These are phyloP conservation scores for Sclerotiophoma versabilis DNA, from an alignment of 2,329 filamentous ascomycete genomes.

Conservation along the genomic window DNA sequence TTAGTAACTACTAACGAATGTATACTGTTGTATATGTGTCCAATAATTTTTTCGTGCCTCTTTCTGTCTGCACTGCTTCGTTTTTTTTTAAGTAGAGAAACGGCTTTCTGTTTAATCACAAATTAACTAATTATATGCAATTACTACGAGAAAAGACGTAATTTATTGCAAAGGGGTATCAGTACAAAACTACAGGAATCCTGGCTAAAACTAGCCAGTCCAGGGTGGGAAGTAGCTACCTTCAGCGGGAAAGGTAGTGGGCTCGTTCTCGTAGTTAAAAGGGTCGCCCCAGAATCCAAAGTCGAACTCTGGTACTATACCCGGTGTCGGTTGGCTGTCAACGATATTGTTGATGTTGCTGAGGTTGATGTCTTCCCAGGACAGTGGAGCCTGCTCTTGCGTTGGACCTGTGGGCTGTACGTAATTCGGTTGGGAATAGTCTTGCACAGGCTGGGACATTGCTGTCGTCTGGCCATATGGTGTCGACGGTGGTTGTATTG, in stretches of 20 bases:
- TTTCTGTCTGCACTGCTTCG: no score
- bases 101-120: no score
- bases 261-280: constrained; percentile 44
- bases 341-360: constrained; percentile 45
- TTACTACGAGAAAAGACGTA: no score
- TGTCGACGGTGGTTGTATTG: constrained; percentile 14
- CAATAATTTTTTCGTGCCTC: no score
- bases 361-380: constrained; percentile 46
- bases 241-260: constrained; percentile 27
- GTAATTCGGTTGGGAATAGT: constrained; percentile 4
- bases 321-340: constrained; percentile 31
- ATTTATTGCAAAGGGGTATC: constrained; percentile 12
- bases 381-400: constrained; percentile 24
- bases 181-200: background rate
- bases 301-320: constrained; percentile 45
- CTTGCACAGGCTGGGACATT: constrained; percentile 10
- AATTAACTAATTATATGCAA: no score
- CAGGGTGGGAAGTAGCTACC: constrained; percentile 31
- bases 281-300: constrained; percentile 51
- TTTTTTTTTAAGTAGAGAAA: no score
- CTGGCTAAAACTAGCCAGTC: constrained; percentile 14
- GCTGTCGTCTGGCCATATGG: constrained; percentile 11
- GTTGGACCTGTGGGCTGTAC: constrained; percentile 21
- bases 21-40: no score
- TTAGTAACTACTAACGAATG: no score